Percentiles rank a stretch among this genome's conserved stretches.
These are phyloP conservation scores for Aspergillus awamori DNA, from an alignment of 2,329 filamentous ascomycete species.

Conservation along the genomic window DNA sequence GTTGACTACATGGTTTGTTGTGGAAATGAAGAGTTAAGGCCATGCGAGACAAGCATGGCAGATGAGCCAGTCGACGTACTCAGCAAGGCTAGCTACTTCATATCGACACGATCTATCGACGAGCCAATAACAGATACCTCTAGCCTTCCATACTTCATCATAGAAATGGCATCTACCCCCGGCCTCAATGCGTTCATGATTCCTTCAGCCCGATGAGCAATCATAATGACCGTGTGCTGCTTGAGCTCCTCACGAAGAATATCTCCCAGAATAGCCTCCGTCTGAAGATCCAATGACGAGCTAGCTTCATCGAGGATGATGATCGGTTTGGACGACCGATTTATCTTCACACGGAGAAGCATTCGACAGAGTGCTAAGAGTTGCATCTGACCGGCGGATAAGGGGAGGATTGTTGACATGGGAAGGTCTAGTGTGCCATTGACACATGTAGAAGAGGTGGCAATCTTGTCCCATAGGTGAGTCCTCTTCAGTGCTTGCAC, in stretches of 20 bases:
- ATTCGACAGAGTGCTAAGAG: not conserved
- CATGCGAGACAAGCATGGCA: no score
- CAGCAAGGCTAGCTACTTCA: no score
- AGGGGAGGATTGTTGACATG: not conserved
- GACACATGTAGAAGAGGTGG: not conserved
- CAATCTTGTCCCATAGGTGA: not conserved
- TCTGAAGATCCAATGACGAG: not conserved
- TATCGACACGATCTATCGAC: not conserved
- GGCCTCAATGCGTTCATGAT: not conserved
- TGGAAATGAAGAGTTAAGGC: no score
- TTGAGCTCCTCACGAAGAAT: not conserved
- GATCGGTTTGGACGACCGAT: not conserved
- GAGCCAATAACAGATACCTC: not conserved
- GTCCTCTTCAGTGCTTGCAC: not conserved
- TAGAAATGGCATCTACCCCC: not conserved
- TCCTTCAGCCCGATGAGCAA: not conserved
- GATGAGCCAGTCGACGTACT: no score
- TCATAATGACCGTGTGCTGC: not conserved
- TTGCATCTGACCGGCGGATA: not conserved
- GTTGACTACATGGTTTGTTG: no score
- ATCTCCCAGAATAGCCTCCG: not conserved
- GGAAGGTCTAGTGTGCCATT: not conserved
- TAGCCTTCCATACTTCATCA: not conserved
- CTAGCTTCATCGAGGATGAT: slow-evolving; percentile 6
- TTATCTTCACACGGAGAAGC: not conserved